Percentiles rank a stretch among this genome's conserved stretches.
phyloP scores from a whole-genome alignment of 805 yeast species.

The Wickerhamiella sorbophila region DNA sequence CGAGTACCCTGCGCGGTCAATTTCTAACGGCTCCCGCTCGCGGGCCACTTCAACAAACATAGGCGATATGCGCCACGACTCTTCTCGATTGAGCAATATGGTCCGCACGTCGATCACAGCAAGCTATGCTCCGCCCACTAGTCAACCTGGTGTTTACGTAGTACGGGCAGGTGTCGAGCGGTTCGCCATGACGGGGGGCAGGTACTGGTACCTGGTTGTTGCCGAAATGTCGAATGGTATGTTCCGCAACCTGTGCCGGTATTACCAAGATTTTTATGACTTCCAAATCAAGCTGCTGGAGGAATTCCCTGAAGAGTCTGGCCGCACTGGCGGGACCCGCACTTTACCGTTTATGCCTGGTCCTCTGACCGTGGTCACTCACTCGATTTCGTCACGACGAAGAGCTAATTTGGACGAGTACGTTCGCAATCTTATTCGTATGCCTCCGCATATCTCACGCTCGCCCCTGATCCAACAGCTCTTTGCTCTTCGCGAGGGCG shows the following conservation, averaged over 20 bases:
- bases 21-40: neutral
- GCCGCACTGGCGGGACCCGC: constrained; percentile 63
- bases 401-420: constrained; percentile 42
- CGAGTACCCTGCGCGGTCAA: neutral
- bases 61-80: neutral
- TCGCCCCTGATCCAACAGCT: constrained; percentile 53
- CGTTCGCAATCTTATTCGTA: constrained; percentile 42
- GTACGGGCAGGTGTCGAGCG: constrained; percentile 63
- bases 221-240: constrained; percentile 58
- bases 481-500: constrained; percentile 55
- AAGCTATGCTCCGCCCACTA: neutral
- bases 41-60: neutral
- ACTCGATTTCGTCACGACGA: constrained; percentile 44
- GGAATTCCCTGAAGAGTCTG: constrained; percentile 84
- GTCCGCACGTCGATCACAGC: neutral
- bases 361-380: constrained; percentile 83
- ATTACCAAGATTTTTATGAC: constrained; percentile 91
- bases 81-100: neutral
- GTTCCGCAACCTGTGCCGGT: constrained; percentile 61
- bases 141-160: constrained; percentile 24
- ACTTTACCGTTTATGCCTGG: constrained; percentile 92
- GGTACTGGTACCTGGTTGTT: constrained; percentile 73
- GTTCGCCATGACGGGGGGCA: constrained; percentile 66
- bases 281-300: constrained; percentile 73
- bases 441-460: constrained; percentile 66